Evolutionary conservation across 208 protist genomes (phyloP), one percentile per base, ranked within the genome.

Genomic region (Angomonas desouzai): DNA sequence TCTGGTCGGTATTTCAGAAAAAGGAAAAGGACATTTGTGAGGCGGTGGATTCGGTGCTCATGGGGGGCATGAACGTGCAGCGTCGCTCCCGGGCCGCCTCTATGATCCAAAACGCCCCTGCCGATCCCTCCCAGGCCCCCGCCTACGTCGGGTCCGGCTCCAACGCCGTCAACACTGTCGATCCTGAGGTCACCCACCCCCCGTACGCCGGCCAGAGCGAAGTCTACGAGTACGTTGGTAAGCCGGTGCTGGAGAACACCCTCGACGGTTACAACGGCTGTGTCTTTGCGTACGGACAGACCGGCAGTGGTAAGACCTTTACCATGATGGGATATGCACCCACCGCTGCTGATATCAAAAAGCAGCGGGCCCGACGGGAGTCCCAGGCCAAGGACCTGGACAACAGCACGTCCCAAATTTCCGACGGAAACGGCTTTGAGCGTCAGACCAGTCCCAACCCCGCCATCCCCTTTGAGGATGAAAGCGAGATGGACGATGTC

Each of bases 231-330:
- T 55, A 84, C 55, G 83, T 94, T 0, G 88, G 88, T 43, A 70
- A 72, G 45, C 80, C 88, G 23, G 76, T 94, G 53, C 66, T 94
- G 29, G 67, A 82, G n/a, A 89, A 89, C 62, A 77, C 82, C 11
- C 77, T 96, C 27, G 77, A 90, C 56, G 89, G 92, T 36, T 91
- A 88, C 71, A 91, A 96, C 78, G 87, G 77, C 29, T 89, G 87
- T 55, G 72, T 97, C 45, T 97, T 96, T 61, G 90, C 89, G 11
- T 97, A 96, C 72, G 91, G 92, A 10, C 85, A 93, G 71, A 97
- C 93, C 0, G 83, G 83, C 51, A 83, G 77, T 48, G 94, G 94
- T 72, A 98, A 98, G 72, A 97, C 94, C 18, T 96, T 95, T 77
- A 96, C 94, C 22, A 98, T 97, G 81, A 72, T 93, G 23, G 93